phyloP scores from a whole-genome alignment of 2,329 filamentous ascomycete genomes.

The Lachnellula subtilissima region DNA sequence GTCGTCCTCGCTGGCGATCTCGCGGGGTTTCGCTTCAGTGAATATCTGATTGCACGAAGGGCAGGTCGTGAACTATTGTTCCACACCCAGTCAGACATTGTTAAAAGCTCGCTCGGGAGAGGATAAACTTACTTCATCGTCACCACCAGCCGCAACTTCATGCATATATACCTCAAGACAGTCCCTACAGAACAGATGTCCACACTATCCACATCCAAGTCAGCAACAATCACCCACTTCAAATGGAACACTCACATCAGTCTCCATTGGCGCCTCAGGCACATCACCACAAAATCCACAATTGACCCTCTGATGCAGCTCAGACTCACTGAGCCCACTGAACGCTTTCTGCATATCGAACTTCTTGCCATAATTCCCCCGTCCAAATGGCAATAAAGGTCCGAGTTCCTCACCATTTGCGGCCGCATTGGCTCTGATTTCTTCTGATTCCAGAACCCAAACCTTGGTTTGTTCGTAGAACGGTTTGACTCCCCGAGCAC shows the following conservation, averaged over 20 bases:
- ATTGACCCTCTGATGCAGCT: slow-evolving; percentile 30
- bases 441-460: slow-evolving; percentile 16
- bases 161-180: slow-evolving; percentile 38
- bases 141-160: slow-evolving; percentile 26
- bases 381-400: slow-evolving; percentile 22
- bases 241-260: slow-evolving; percentile 27
- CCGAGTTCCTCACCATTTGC: slow-evolving; percentile 5
- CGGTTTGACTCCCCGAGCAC: slow-evolving; percentile 1
- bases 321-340: slow-evolving; percentile 29
- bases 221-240: not conserved
- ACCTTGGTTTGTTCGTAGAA: slow-evolving; percentile 29
- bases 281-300: slow-evolving; percentile 41
- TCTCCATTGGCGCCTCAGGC: slow-evolving; percentile 39
- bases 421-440: not conserved
- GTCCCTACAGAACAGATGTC: slow-evolving; percentile 49
- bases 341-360: slow-evolving; percentile 27
- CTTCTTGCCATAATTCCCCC: slow-evolving; percentile 26
- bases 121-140: slow-evolving; percentile 12
- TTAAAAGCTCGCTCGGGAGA: not conserved
- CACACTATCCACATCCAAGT: slow-evolving; percentile 36
- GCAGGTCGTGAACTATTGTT: slow-evolving; percentile 14
- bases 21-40: not conserved
- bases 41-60: slow-evolving; percentile 21
- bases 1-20: slow-evolving; percentile 12
- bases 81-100: not conserved